phyloP scores from a whole-genome alignment of 2,329 filamentous ascomycete species.

The Rhinocladiella similis region DNA sequence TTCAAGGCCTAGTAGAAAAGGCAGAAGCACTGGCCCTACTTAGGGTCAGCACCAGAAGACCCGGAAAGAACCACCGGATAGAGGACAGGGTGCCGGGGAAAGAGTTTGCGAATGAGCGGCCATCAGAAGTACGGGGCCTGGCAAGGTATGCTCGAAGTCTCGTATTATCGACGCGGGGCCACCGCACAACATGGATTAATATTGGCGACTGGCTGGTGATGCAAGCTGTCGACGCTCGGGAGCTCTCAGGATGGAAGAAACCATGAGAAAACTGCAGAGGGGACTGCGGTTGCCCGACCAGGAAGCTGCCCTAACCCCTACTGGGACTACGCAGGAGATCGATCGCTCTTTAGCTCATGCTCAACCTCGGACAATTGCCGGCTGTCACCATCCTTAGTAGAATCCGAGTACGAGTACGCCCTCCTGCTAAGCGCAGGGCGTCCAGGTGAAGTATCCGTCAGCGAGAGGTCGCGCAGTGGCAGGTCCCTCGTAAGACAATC shows the following conservation, averaged over 20 bases:
- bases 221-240: no score
- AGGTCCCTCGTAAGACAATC: no score
- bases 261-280: not conserved
- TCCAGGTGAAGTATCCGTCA: no score
- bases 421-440: no score
- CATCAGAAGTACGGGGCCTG: no score
- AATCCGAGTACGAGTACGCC: no score
- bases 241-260: not conserved
- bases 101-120: not conserved
- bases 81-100: not conserved
- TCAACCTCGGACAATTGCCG: not conserved
- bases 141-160: no score
- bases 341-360: no score
- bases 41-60: constrained; percentile 4
- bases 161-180: not conserved
- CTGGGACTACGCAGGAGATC: not conserved
- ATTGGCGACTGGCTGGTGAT: no score
- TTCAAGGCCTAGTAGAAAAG: constrained; percentile 14
- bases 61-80: constrained; percentile 15
- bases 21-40: no score
- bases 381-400: not conserved
- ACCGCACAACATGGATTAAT: not conserved
- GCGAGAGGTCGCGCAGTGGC: no score
- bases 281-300: not conserved
- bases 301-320: not conserved